Conservation (phyloP, 148 eudicot genomes). For the Hydrangea macrophylla region DNA sequence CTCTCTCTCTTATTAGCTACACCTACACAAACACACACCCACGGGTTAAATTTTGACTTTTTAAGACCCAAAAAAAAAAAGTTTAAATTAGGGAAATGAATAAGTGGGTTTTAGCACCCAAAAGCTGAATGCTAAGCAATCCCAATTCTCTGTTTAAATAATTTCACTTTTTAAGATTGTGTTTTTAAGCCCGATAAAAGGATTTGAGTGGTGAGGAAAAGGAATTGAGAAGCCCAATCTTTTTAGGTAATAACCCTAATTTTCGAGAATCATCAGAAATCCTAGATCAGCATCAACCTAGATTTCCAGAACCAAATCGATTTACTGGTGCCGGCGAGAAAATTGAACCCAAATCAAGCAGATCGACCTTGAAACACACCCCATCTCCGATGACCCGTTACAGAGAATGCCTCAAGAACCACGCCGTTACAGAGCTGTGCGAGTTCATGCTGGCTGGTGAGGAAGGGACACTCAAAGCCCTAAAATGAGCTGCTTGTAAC, state of each 20-base stretch:
- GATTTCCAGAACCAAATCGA: conserved; percentile 4
- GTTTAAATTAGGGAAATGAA: neutral
- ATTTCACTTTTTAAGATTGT: too few relatives aligned
- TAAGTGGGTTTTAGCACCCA: neutral
- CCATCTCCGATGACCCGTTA: conserved; percentile 8
- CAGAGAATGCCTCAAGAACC: conserved; percentile 50
- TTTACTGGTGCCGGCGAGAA: neutral
- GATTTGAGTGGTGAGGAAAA: conserved; percentile 37
- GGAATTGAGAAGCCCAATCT: conserved; percentile 18
- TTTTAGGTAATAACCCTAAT: conserved; percentile 17
- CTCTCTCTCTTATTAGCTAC: too few relatives aligned
- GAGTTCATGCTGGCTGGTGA: conserved; percentile 50
- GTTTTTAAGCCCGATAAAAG: too few relatives aligned
- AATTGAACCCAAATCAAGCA: conserved; percentile 14
- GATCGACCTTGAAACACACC: conserved; percentile 14
- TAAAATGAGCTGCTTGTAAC: conserved; percentile 46
- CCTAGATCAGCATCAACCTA: conserved; percentile 15
- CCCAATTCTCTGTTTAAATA: neutral
- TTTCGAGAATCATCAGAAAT: conserved; percentile 21
- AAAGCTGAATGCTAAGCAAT: neutral
- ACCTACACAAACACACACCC: too few relatives aligned
- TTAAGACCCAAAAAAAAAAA: too few relatives aligned
- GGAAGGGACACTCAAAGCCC: conserved; percentile 35
- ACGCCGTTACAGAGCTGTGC: conserved; percentile 53
- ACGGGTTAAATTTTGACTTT: too few relatives aligned